Evolutionary conservation across 1,284 basidiomycete genomes (phyloP).

Genomic region (Ganoderma lucidum): DNA sequence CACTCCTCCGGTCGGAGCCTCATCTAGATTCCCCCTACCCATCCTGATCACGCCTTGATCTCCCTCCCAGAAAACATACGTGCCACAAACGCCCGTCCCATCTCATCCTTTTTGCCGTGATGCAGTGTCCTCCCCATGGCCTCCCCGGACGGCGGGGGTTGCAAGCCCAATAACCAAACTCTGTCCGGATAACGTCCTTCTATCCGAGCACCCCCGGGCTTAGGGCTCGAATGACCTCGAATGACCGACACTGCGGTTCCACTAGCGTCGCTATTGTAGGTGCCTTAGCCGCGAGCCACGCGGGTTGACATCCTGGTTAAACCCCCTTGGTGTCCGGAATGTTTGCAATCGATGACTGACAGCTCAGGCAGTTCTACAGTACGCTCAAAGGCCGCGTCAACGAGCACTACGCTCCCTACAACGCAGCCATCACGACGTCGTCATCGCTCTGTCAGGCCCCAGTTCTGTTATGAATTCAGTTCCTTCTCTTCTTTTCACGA

Average conservation of each 20-base stretch:
- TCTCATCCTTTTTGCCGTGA: constrained; percentile 18
- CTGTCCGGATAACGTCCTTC: constrained; percentile 3
- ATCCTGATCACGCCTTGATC: constrained; percentile 6
- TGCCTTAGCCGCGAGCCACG: not conserved
- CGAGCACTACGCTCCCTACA: not conserved
- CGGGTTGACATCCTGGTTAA: constrained; percentile 6
- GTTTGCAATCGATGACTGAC: constrained; percentile 22
- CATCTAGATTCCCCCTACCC: constrained; percentile 16
- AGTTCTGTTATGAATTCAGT: not conserved
- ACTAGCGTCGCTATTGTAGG: not conserved
- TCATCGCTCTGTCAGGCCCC: constrained; percentile 22
- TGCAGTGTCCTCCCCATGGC: constrained; percentile 16
- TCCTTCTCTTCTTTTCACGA: constrained; percentile 17
- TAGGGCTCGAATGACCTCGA: not conserved
- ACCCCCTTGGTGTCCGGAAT: constrained; percentile 26
- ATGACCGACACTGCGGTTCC: not conserved
- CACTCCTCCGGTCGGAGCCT: constrained; percentile 14
- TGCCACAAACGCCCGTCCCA: constrained; percentile 16
- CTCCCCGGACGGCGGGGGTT: not conserved
- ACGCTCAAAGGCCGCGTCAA: not conserved
- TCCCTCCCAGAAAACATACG: constrained; percentile 19
- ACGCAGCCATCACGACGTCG: constrained; percentile 24
- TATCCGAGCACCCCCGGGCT: constrained; percentile 6
- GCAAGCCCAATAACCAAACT: constrained; percentile 3
- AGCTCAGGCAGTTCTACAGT: constrained; percentile 4